Percentiles rank a stretch among this genome's conserved stretches.
phyloP scores from a whole-genome alignment of 2,329 filamentous ascomycete genomes.

The Colletotrichum cuscutae region DNA sequence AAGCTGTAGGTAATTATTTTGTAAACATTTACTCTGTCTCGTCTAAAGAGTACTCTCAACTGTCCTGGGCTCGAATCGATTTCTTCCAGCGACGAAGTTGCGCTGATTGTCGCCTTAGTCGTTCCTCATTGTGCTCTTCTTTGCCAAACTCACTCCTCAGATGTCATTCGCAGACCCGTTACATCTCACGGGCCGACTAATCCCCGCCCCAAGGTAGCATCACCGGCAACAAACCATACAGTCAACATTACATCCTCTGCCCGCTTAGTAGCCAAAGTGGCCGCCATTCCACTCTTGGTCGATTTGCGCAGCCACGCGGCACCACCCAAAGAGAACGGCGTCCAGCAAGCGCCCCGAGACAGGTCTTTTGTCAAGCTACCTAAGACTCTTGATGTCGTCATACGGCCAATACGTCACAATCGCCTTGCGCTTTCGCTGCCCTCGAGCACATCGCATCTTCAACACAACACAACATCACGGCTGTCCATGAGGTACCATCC shows the following conservation, averaged over 20 bases:
- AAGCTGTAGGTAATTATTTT: not conserved
- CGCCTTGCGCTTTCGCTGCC: not conserved
- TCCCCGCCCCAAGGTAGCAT: constrained; percentile 16
- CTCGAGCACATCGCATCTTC: not conserved
- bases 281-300: constrained; percentile 19
- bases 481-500: constrained; percentile 31
- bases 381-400: constrained; percentile 19
- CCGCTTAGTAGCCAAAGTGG: constrained; percentile 8
- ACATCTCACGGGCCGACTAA: constrained; percentile 26
- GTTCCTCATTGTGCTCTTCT: not conserved
- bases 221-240: not conserved
- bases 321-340: constrained; percentile 17
- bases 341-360: constrained; percentile 26
- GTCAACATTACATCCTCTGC: constrained; percentile 2
- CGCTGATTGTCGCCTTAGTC: not conserved
- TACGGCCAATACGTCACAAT: constrained; percentile 30
- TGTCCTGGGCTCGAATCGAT: not conserved
- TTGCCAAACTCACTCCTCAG: not conserved
- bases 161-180: not conserved
- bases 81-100: too few species aligned
- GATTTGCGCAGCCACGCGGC: constrained; percentile 29
- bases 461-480: not conserved
- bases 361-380: not conserved
- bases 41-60: too few species aligned
- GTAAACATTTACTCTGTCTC: not conserved